A percentile compares a stretch with the other conserved stretches of the same genome.
Conservation (phyloP, 1,139 yeast genomes). For the Arxiozyma slooffiae region DNA sequence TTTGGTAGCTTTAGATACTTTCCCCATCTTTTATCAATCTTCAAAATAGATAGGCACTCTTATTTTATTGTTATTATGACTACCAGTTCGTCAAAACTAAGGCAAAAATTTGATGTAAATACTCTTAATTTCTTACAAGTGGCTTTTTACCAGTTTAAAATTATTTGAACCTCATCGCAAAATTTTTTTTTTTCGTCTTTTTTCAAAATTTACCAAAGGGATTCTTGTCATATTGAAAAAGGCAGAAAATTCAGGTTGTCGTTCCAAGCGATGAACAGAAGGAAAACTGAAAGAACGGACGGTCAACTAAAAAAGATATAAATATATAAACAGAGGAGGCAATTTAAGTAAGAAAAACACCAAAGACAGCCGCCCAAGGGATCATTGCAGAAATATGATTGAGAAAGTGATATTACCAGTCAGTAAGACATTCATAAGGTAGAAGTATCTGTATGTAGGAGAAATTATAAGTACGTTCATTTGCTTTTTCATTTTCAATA, state of each 20-base stretch:
- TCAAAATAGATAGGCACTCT: background rate
- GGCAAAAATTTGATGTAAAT: too few relatives aligned
- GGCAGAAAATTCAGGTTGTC: background rate
- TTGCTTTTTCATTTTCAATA: background rate
- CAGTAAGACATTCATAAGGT: background rate
- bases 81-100: background rate
- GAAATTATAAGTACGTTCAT: background rate
- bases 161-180: conserved; percentile 10
- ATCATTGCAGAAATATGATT: background rate
- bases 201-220: too few relatives aligned
- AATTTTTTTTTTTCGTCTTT: background rate
- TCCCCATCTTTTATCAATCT: conserved; percentile 33
- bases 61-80: too few relatives aligned
- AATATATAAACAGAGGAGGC: background rate
- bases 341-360: too few relatives aligned
- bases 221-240: too few relatives aligned
- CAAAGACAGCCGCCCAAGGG: background rate
- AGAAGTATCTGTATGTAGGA: background rate
- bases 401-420: background rate
- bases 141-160: too few relatives aligned
- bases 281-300: background rate
- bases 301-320: background rate
- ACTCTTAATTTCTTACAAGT: too few relatives aligned
- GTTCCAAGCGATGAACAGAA: background rate
- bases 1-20: conserved; percentile 70